Percentiles rank a stretch among this genome's conserved stretches.
Evolutionary conservation across 1,284 basidiomycete genomes (phyloP).

Genomic region (Trametes sp.): DNA sequence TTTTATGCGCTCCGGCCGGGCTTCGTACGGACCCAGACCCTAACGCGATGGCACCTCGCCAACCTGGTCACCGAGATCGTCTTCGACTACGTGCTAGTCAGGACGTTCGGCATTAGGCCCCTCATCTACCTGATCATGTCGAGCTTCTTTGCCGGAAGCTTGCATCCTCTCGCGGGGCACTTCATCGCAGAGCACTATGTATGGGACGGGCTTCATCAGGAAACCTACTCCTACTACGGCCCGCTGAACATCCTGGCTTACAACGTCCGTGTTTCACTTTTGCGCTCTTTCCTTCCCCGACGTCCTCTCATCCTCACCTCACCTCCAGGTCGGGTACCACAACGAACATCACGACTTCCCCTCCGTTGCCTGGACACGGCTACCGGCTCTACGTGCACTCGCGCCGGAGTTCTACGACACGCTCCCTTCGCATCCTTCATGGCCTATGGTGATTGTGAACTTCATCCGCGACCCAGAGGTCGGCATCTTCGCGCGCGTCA

Average conservation of each 20-base stretch:
- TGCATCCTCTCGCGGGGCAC: slow-evolving; percentile 96
- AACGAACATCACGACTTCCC: slow-evolving; percentile 99
- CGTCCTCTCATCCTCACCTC: background rate
- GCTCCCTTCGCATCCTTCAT: slow-evolving; percentile 87
- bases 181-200: slow-evolving; percentile 98
- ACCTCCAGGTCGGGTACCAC: slow-evolving; percentile 88
- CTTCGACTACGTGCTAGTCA: slow-evolving; percentile 78
- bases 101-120: slow-evolving; percentile 66
- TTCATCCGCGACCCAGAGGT: slow-evolving; percentile 93
- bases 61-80: slow-evolving; percentile 78
- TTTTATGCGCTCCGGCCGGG: slow-evolving; percentile 98
- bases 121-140: slow-evolving; percentile 87
- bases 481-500: slow-evolving; percentile 56
- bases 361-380: slow-evolving; percentile 94
- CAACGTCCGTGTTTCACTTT: slow-evolving; percentile 73
- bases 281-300: background rate
- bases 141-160: slow-evolving; percentile 93
- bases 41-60: slow-evolving; percentile 86
- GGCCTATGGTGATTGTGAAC: slow-evolving; percentile 94
- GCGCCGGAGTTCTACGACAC: slow-evolving; percentile 95
- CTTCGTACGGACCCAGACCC: slow-evolving; percentile 87
- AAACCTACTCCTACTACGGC: slow-evolving; percentile 98
- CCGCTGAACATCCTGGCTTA: slow-evolving; percentile 92
- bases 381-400: slow-evolving; percentile 82
- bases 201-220: slow-evolving; percentile 89